Conservation (phyloP, 2,329 filamentous ascomycete species). For the Bimuria novae-zelandiae region DNA sequence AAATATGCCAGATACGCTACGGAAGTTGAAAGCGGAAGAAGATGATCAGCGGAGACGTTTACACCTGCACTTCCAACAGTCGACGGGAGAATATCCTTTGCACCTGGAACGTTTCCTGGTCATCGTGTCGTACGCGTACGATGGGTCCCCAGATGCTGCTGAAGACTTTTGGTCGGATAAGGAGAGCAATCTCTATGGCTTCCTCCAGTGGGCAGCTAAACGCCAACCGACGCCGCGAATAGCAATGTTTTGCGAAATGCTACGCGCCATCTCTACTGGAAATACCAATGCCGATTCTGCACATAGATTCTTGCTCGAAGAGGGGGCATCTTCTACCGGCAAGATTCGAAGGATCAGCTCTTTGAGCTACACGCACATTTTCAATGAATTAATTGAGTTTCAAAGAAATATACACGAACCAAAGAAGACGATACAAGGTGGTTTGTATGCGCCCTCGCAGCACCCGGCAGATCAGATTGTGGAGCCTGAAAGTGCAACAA, state of each 20-base stretch:
- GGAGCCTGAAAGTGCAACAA: constrained; percentile 92
- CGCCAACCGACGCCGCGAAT: constrained; percentile 94
- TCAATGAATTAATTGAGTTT: constrained; percentile 86
- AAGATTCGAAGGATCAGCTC: constrained; percentile 83
- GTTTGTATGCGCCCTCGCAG: constrained; percentile 50
- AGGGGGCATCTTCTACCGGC: constrained; percentile 68
- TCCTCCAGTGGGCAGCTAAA: constrained; percentile 95
- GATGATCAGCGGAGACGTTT: constrained; percentile 73
- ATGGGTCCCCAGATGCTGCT: constrained; percentile 81
- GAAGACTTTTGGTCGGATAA: constrained; percentile 90
- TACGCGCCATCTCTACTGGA: constrained; percentile 84
- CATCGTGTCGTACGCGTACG: constrained; percentile 89
- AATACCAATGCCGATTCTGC: constrained; percentile 81
- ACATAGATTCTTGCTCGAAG: constrained; percentile 88
- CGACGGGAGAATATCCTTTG: constrained; percentile 59
- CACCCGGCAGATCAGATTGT: constrained; percentile 62
- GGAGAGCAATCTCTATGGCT: constrained; percentile 91
- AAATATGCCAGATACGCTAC: constrained; percentile 90
- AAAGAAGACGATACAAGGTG: constrained; percentile 65
- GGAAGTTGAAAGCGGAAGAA: constrained; percentile 83
- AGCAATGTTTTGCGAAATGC: constrained; percentile 94
- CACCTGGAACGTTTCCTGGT: constrained; percentile 87
- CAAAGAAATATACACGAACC: constrained; percentile 77
- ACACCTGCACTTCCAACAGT: constrained; percentile 49
- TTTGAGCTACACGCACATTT: constrained; percentile 90